Evolutionary conservation across 2,329 filamentous ascomycete genomes (phyloP).

Genomic region (Fusarium sulawesiense): DNA sequence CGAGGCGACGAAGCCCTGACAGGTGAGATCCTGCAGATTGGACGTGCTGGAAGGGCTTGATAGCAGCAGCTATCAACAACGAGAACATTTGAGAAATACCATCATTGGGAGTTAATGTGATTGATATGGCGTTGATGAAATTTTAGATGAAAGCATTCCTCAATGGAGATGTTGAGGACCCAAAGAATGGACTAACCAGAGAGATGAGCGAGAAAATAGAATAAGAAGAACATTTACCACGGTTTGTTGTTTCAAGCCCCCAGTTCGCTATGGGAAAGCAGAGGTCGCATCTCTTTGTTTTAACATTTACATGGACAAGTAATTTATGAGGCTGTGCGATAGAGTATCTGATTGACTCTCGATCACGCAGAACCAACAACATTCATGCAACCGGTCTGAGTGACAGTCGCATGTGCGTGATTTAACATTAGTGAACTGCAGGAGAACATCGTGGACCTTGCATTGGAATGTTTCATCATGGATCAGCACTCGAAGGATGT

Average conservation of each 20-base stretch:
- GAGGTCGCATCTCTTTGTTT: not conserved
- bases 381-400: not conserved
- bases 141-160: constrained; percentile 13
- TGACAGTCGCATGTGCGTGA: not conserved
- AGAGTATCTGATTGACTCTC: not conserved
- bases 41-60: constrained; percentile 73
- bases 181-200: constrained; percentile 19
- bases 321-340: not conserved
- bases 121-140: constrained; percentile 30
- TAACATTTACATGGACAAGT: not conserved
- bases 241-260: not conserved
- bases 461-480: constrained; percentile 10
- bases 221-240: not conserved
- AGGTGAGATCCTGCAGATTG: constrained; percentile 88
- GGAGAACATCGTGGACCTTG: not conserved
- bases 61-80: not conserved
- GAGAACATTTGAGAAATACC: constrained; percentile 17
- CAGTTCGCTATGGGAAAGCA: not conserved
- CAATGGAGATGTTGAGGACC: not conserved
- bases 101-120: constrained; percentile 34
- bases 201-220: constrained; percentile 4
- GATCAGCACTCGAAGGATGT: constrained; percentile 5
- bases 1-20: constrained; percentile 77
- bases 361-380: not conserved
- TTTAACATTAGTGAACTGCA: constrained; percentile 1